Base-by-base conservation (phyloP, 305 asterid species). In the Petunia hybrid region DNA sequence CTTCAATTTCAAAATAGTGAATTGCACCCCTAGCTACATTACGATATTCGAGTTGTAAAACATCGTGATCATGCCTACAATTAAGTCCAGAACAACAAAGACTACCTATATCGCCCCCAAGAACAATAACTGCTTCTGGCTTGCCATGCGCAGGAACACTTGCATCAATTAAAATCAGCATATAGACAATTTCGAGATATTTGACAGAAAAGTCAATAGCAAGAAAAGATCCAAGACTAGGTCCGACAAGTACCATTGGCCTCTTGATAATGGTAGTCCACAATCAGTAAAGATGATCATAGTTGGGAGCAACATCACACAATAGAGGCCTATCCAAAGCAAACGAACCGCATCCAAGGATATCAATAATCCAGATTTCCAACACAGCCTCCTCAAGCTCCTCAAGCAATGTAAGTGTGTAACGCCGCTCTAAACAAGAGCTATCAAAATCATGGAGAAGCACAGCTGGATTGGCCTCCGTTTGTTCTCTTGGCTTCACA, bases 261-360 rank as follows among this genome's bases (percentile, higher is more conserved):
- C 57, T 38, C 85, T 83, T 87, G 64, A 93, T 92, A 83, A 91
- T 87, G 78, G 97, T 83, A 85, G 89, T 93, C 98, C 98, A 93
- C 35, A 93, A 84, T 95, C 90, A 87, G 83, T 90, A 93, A 42
- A 93, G 94, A 80, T 93, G 97, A 83, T 85, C 48, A 82, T 94
- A 81, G 81, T 93, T 93, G 8, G 97, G 87, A 55, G 91, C 95
- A 36, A 86, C 92, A 67, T 87, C 71, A 77, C 97, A 91, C 13
- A 92, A 93, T 14, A 94, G 97, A 12, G 87, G 90, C 59, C 80
- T 74, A 92, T 95, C 97, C 80, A 92, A 89, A 81, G 90, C 91
- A 2, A 93, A 90, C 84, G 92, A 93, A 22, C 95, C 98, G 97
- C 98, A 93, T 80, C 98, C 98, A 83, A 93, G 98, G 85, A 93